Evolutionary conservation across 805 yeast species (phyloP).

Genomic region (Saturnispora halmiae): DNA sequence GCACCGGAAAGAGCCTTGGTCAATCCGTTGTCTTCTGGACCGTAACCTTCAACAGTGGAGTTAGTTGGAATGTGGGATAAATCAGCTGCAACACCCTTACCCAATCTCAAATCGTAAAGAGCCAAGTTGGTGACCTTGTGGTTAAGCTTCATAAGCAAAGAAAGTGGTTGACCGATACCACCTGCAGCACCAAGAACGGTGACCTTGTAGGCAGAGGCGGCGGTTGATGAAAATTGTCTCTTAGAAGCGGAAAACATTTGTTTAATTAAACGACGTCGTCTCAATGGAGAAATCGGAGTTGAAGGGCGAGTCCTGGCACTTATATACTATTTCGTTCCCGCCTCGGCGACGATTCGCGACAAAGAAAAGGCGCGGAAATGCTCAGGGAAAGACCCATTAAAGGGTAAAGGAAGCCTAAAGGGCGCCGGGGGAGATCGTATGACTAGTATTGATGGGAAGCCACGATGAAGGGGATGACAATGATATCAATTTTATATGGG

Average conservation of each 20-base stretch:
- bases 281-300: too few relatives aligned
- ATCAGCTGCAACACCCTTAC: slow-evolving; percentile 86
- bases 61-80: slow-evolving; percentile 59
- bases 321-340: background rate
- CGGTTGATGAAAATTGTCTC: slow-evolving; percentile 55
- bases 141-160: slow-evolving; percentile 67
- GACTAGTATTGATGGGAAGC: background rate
- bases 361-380: background rate
- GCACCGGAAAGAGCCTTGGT: slow-evolving; percentile 36
- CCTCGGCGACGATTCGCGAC: background rate
- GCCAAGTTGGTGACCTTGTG: slow-evolving; percentile 58
- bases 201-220: slow-evolving; percentile 63
- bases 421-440: background rate
- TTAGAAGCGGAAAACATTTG: slow-evolving; percentile 46
- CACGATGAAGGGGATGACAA: background rate
- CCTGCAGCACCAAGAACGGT: slow-evolving; percentile 89
- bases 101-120: slow-evolving; percentile 75
- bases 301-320: too few relatives aligned
- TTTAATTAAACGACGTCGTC: too few relatives aligned
- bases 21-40: slow-evolving; percentile 24
- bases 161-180: slow-evolving; percentile 91
- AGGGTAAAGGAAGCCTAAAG: background rate
- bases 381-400: background rate
- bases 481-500: background rate
- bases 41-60: slow-evolving; percentile 21